A percentile compares a stretch with the other conserved stretches of the same genome.
Conservation (phyloP, 805 yeast genomes). For the Jamesozyma rosinii region DNA sequence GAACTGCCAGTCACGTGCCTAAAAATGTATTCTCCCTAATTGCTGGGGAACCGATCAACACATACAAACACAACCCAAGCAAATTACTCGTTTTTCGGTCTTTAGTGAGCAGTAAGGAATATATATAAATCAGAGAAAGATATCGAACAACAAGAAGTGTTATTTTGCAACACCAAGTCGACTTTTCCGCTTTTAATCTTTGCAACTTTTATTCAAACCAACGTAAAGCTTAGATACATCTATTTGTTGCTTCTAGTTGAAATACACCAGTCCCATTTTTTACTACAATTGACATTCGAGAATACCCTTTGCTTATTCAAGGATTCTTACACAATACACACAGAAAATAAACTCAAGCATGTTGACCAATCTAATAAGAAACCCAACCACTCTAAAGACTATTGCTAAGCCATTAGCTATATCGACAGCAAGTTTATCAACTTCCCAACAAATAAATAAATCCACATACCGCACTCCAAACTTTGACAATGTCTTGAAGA, state of each 20-base stretch:
- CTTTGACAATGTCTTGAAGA: constrained; percentile 70
- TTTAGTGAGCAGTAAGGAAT: not conserved
- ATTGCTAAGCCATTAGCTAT: constrained; percentile 4
- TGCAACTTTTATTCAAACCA: too few relatives aligned
- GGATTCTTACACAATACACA: not conserved
- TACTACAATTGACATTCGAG: not conserved
- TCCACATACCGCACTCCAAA: constrained; percentile 88
- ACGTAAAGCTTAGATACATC: not conserved
- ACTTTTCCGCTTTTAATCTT: too few relatives aligned
- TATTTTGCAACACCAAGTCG: not conserved
- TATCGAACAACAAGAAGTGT: not conserved
- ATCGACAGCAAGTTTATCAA: constrained; percentile 17
- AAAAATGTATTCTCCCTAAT: not conserved
- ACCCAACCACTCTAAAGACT: constrained; percentile 1
- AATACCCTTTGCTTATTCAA: not conserved
- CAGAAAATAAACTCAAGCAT: not conserved
- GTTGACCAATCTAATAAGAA: constrained; percentile 5
- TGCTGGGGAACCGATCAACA: not conserved
- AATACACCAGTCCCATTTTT: not conserved
- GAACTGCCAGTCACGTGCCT: not conserved
- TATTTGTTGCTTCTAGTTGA: not conserved
- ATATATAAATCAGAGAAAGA: not conserved
- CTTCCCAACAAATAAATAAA: constrained; percentile 35
- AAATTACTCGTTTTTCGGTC: not conserved
- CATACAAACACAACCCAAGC: not conserved